Evolutionary conservation across 2,329 filamentous ascomycete species (phyloP), one percentile per base, ranked within the genome.

Genomic region (Cryphonectria radicalis): DNA sequence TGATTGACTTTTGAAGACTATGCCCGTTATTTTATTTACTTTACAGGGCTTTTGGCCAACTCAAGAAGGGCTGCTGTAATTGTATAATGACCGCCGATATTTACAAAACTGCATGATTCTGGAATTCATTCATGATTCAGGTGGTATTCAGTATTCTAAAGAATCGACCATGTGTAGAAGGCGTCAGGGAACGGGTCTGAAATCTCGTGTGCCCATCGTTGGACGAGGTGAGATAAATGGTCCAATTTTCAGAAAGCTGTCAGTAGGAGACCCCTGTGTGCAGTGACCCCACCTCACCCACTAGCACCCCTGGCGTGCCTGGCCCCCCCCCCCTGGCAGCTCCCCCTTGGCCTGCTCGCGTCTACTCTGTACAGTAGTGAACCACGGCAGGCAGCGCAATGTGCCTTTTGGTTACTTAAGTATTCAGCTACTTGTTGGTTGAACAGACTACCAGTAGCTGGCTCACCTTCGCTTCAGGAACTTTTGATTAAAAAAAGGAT

Each of bases 11-110:
- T 62, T 66, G 8, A 35, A 62, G 53, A 6, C n/a, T 17, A 63
- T 35, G 63, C 59, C 68, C 53, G 19, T 46, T 28, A 55, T 69
- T 50, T 35, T 60, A 62, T 68, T 42, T 35, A 63, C 46, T n/a
- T n/a, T 8, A 50, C 46, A n/a, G 43, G 63, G 57, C 53, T 53
- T 19, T 10, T 53, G 32, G 66, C 46, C 42, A 40, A 22, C 53
- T 13, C 35, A 50, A 46, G 40, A 40, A 42, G 63, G 43, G 63
- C 63, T 65, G 53, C 35, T 69, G 50, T 73, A 73, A 69, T 71
- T 73, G 67, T 73, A 71, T 71, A 71, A 71, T 71, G 68, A 69
- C 60, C 57, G 50, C 67, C 57, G 65, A 40, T 63, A 57, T 62
- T 55, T 40, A 63, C 55, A 67, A 42, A 42, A 46, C 42, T 63